These are phyloP conservation scores for Platanus orientalis DNA, from an alignment of 164 flowering plant genomes.

Conservation along the genomic window DNA sequence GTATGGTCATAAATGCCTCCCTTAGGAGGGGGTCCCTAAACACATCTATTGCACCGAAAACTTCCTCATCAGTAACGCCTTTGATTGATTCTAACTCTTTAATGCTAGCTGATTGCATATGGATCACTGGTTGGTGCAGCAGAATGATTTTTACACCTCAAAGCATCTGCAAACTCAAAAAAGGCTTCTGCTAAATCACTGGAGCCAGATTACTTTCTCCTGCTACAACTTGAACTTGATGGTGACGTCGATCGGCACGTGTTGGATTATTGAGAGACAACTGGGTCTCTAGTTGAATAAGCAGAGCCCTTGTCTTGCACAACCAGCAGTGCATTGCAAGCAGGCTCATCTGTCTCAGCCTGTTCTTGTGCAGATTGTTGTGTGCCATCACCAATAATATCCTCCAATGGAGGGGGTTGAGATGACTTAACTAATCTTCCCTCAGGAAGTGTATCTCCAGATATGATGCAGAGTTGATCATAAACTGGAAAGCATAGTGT, in stretches of 20 bases:
- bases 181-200: slow-evolving; percentile 1
- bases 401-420: background rate
- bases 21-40: slow-evolving; percentile 1
- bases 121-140: background rate
- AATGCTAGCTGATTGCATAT: slow-evolving; percentile 1
- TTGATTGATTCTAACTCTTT: background rate
- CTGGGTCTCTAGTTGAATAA: background rate
- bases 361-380: background rate
- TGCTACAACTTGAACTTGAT: background rate
- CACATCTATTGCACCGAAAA: slow-evolving; percentile 2
- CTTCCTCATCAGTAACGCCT: background rate
- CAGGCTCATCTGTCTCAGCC: background rate
- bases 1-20: slow-evolving; percentile 2
- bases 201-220: background rate
- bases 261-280: background rate
- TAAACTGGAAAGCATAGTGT: background rate
- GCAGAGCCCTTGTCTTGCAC: background rate
- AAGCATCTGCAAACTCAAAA: slow-evolving; percentile 4
- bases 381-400: background rate
- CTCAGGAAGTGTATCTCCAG: background rate
- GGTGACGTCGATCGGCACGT: background rate
- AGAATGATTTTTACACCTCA: background rate
- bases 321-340: background rate
- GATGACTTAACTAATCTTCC: background rate
- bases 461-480: background rate